A percentile compares a stretch with the other conserved stretches of the same genome.
These are phyloP conservation scores for Collybiopsis confluens DNA, from an alignment of 768 basidiomycete species.

Conservation along the genomic window DNA sequence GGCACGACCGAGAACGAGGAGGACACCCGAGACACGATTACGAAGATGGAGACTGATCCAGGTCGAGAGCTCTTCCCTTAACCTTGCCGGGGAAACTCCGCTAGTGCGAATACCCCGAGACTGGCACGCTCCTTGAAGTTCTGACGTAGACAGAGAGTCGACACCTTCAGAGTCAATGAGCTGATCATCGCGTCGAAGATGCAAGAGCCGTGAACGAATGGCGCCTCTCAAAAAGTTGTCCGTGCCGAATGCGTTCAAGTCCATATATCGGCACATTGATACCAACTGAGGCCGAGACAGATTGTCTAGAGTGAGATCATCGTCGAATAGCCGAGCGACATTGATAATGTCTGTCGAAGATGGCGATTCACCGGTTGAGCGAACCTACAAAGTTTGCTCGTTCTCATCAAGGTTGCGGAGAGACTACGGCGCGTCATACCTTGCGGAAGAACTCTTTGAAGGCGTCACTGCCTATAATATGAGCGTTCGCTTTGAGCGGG, in stretches of 20 bases:
- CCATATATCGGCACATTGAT: slow-evolving; percentile 97
- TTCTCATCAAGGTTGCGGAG: too few species aligned
- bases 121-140: slow-evolving; percentile 91
- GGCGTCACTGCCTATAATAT: slow-evolving; percentile 90
- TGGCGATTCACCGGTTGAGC: slow-evolving; percentile 93
- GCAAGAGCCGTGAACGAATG: slow-evolving; percentile 77
- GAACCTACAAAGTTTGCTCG: slow-evolving; percentile 59
- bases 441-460: slow-evolving; percentile 99
- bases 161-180: slow-evolving; percentile 88
- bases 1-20: slow-evolving; percentile 90
- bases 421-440: slow-evolving; percentile 46
- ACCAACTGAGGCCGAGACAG: slow-evolving; percentile 97
- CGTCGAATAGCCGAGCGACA: slow-evolving; percentile 95
- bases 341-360: slow-evolving; percentile 85
- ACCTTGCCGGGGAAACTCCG: slow-evolving; percentile 80
- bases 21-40: slow-evolving; percentile 87
- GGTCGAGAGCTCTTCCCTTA: slow-evolving; percentile 84
- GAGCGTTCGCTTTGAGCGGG: slow-evolving; percentile 85
- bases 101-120: slow-evolving; percentile 89
- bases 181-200: slow-evolving; percentile 89
- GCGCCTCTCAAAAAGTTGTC: slow-evolving; percentile 96
- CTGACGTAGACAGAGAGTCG: slow-evolving; percentile 83
- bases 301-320: slow-evolving; percentile 97
- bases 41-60: slow-evolving; percentile 94
- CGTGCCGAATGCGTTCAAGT: slow-evolving; percentile 96